Conservation (phyloP, 192 early-diverging fungal genomes). For the Linnemannia schmuckeri region DNA sequence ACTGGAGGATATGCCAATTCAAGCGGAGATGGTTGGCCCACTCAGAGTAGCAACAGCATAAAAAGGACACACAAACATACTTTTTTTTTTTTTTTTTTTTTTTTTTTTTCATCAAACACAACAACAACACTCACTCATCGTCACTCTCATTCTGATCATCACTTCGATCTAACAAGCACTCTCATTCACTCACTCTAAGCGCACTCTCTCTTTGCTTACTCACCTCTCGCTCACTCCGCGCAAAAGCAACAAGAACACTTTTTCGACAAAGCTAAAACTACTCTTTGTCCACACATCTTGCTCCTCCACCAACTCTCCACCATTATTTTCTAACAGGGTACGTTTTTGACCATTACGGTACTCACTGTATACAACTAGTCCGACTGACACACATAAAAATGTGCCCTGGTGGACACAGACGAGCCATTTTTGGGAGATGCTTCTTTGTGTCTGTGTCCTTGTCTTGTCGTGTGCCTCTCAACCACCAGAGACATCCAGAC, state of each 20-base stretch:
- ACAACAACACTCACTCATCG: background rate
- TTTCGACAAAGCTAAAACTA: background rate
- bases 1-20: too few species aligned
- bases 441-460: background rate
- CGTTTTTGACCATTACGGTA: background rate
- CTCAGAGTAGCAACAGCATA: background rate
- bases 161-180: background rate
- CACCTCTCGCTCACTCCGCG: background rate
- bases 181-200: background rate
- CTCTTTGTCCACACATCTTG: background rate
- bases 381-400: background rate
- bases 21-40: too few species aligned
- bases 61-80: background rate
- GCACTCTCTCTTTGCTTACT: background rate
- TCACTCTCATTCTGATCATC: background rate
- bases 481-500: background rate
- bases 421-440: background rate
- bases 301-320: constrained; percentile 9
- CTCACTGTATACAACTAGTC: background rate
- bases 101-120: background rate
- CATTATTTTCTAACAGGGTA: constrained; percentile 48
- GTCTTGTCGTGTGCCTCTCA: background rate
- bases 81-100: background rate
- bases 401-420: background rate
- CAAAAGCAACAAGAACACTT: background rate